Evolutionary conservation across 768 basidiomycete species (phyloP).

Genomic region (Leucocoprinus leucothites): DNA sequence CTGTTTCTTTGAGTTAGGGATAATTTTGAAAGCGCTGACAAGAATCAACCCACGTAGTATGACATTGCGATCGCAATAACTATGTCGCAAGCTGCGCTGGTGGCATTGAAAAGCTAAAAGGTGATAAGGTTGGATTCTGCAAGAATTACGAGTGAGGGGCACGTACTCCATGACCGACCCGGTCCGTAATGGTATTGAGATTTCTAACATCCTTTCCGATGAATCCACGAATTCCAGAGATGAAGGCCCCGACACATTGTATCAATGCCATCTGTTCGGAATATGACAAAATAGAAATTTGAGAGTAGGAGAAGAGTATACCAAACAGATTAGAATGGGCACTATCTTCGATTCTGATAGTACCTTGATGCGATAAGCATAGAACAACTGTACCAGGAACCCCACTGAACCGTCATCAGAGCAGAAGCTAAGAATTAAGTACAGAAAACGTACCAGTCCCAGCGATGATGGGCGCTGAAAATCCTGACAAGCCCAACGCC

Average conservation of each 20-base stretch:
- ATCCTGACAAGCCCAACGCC: slow-evolving; percentile 14
- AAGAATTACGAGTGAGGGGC: background rate
- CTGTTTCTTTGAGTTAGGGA: background rate
- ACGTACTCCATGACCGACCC: background rate
- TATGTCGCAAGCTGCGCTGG: slow-evolving; percentile 20
- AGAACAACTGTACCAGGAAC: slow-evolving; percentile 20
- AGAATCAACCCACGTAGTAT: slow-evolving; percentile 16
- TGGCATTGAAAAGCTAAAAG: slow-evolving; percentile 20
- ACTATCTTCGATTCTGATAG: slow-evolving; percentile 9
- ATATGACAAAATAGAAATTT: background rate
- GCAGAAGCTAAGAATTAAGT: background rate
- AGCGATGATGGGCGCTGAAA: slow-evolving; percentile 19
- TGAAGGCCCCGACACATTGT: background rate
- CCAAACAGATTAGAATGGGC: slow-evolving; percentile 14
- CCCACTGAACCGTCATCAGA: slow-evolving; percentile 13
- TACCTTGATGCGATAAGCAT: slow-evolving; percentile 22
- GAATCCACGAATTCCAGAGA: background rate
- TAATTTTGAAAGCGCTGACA: background rate
- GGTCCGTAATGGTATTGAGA: background rate
- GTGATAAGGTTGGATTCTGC: background rate
- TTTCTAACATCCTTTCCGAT: background rate
- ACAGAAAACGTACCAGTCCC: slow-evolving; percentile 11
- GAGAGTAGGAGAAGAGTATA: background rate
- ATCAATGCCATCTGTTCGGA: background rate
- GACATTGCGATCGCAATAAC: slow-evolving; percentile 20